A percentile compares a stretch with the other conserved stretches of the same genome.
These are phyloP conservation scores for Aspergillus sp. DNA, from an alignment of 2,329 filamentous ascomycete genomes.

Conservation along the genomic window DNA sequence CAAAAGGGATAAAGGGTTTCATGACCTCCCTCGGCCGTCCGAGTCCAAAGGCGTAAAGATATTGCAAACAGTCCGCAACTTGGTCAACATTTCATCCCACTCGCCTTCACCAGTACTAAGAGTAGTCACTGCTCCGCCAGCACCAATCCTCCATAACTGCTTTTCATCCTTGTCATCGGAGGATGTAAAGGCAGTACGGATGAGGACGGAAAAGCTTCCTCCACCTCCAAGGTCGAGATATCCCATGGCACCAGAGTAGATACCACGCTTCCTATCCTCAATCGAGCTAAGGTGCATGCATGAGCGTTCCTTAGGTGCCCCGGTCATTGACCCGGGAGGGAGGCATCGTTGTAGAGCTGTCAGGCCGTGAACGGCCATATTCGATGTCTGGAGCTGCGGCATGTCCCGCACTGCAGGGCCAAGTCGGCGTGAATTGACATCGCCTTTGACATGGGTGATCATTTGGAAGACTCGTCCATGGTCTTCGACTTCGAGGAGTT, in stretches of 20 bases:
- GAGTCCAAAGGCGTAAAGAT: slow-evolving; percentile 31
- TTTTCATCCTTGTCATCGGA: slow-evolving; percentile 19
- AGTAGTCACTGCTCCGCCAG: slow-evolving; percentile 82
- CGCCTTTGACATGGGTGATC: slow-evolving; percentile 76
- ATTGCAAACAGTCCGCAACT: slow-evolving; percentile 47
- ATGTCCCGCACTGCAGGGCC: slow-evolving; percentile 25
- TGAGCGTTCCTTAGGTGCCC: slow-evolving; percentile 86
- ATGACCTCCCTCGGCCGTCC: background rate
- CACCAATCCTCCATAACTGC: slow-evolving; percentile 69
- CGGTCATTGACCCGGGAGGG: slow-evolving; percentile 93
- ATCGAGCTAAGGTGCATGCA: slow-evolving; percentile 72
- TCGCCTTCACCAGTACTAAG: slow-evolving; percentile 74
- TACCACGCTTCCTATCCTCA: slow-evolving; percentile 58
- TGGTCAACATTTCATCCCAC: slow-evolving; percentile 83
- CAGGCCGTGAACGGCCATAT: slow-evolving; percentile 48
- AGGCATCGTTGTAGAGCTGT: slow-evolving; percentile 71
- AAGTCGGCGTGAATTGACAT: slow-evolving; percentile 23
- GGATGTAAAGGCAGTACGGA: slow-evolving; percentile 64
- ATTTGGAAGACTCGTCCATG: slow-evolving; percentile 89
- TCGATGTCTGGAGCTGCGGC: slow-evolving; percentile 23
- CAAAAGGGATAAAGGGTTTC: background rate
- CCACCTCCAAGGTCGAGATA: slow-evolving; percentile 81
- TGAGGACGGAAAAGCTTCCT: slow-evolving; percentile 87
- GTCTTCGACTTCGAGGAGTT: slow-evolving; percentile 80
- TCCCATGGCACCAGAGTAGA: slow-evolving; percentile 85